phyloP scores from a whole-genome alignment of 306 rosid species.

The Cucurbita ficifolia region DNA sequence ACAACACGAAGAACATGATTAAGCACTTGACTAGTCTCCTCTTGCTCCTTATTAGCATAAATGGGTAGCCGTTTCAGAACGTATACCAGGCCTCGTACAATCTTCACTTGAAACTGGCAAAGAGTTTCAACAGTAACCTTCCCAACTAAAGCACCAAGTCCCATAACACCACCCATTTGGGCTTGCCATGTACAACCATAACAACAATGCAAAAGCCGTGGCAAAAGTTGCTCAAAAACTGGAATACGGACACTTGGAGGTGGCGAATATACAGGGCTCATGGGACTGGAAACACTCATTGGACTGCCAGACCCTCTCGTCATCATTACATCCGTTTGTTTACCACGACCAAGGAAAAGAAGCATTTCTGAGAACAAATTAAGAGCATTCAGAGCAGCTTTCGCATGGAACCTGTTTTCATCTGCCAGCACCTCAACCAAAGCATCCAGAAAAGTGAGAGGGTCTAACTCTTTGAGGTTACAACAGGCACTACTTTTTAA shows the following conservation, averaged over 20 bases:
- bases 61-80: slow-evolving; percentile 90
- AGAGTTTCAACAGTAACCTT: slow-evolving; percentile 94
- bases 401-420: slow-evolving; percentile 88
- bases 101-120: slow-evolving; percentile 75
- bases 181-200: slow-evolving; percentile 97
- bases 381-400: slow-evolving; percentile 83
- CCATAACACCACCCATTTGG: slow-evolving; percentile 96
- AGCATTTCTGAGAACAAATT: slow-evolving; percentile 89
- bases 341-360: slow-evolving; percentile 81
- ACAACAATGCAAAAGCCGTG: slow-evolving; percentile 96
- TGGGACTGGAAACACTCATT: slow-evolving; percentile 94
- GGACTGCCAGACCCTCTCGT: slow-evolving; percentile 95
- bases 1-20: slow-evolving; percentile 98
- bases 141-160: slow-evolving; percentile 96
- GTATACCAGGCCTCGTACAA: slow-evolving; percentile 80
- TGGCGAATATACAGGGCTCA: slow-evolving; percentile 93
- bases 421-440: slow-evolving; percentile 92
- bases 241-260: slow-evolving; percentile 97
- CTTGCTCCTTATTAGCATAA: slow-evolving; percentile 95
- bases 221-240: slow-evolving; percentile 84
- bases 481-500: slow-evolving; percentile 46
- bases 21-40: slow-evolving; percentile 97
- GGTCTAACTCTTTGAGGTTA: slow-evolving; percentile 89
- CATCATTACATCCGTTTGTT: slow-evolving; percentile 78
- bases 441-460: slow-evolving; percentile 89